Conservation (phyloP, 495 filamentous ascomycete genomes). For the Daldinia loculata region DNA sequence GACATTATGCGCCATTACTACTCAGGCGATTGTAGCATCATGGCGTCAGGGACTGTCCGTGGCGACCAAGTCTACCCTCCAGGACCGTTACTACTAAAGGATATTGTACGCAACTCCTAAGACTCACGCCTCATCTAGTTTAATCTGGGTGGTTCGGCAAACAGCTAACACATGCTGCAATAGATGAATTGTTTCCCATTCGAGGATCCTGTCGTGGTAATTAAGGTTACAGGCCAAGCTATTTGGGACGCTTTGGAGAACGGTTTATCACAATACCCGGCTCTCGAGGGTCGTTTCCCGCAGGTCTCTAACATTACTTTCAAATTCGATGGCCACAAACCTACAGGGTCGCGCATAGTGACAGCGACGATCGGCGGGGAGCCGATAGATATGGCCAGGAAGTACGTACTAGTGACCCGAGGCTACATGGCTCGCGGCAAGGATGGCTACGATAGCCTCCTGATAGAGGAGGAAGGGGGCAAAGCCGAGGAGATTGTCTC, state of each 20-base stretch:
- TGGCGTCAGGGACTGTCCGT: constrained; percentile 88
- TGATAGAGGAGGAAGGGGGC: constrained; percentile 74
- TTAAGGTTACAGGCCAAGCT: constrained; percentile 70
- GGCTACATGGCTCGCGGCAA: constrained; percentile 90
- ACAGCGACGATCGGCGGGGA: constrained; percentile 66
- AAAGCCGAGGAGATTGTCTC: constrained; percentile 76
- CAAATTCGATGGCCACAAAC: constrained; percentile 68
- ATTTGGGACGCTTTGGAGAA: constrained; percentile 84
- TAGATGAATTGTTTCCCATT: constrained; percentile 81
- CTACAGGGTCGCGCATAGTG: constrained; percentile 68
- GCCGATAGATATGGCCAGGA: constrained; percentile 64
- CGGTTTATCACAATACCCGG: constrained; percentile 77
- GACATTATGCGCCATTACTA: constrained; percentile 90
- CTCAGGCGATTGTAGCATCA: constrained; percentile 78
- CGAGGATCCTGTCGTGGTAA: constrained; percentile 85
- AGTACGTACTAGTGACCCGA: constrained; percentile 76
- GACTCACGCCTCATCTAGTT: background rate
- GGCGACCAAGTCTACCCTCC: constrained; percentile 89
- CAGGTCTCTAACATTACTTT: constrained; percentile 86
- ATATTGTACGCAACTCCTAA: constrained; percentile 59
- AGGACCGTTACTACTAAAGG: constrained; percentile 76
- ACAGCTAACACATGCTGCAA: constrained; percentile 31
- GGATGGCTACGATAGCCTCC: constrained; percentile 80
- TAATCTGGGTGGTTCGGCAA: constrained; percentile 29
- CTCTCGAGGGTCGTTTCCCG: constrained; percentile 80